Percentiles rank a stretch among this genome's conserved stretches.
Conservation (phyloP, 2,329 filamentous ascomycete species). For the Curvularia sp. region DNA sequence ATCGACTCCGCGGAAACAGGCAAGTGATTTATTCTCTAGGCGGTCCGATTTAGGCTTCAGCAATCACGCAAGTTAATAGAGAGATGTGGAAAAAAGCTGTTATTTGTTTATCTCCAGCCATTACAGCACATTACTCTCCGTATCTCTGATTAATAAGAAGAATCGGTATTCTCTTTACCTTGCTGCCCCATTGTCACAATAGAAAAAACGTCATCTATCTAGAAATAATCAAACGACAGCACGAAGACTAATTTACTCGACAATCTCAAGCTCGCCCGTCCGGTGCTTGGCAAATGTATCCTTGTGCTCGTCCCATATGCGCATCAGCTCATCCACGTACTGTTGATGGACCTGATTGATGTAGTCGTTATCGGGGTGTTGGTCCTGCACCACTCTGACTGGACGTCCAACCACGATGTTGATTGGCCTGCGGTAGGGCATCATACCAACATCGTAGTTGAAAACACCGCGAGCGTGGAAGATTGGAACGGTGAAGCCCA, state of each 20-base stretch:
- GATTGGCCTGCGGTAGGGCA: conserved; percentile 88
- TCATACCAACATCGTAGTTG: conserved; percentile 95
- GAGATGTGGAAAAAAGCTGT: not conserved
- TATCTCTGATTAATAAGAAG: not conserved
- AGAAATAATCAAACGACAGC: not conserved
- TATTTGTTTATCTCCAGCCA: not conserved
- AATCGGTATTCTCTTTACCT: not conserved
- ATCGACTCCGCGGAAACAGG: too few species aligned
- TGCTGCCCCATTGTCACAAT: not conserved
- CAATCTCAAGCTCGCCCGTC: conserved; percentile 70
- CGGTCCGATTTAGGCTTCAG: not conserved
- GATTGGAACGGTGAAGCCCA: conserved; percentile 91
- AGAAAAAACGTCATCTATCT: not conserved
- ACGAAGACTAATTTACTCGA: conserved; percentile 55
- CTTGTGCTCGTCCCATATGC: conserved; percentile 79
- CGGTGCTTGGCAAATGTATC: conserved; percentile 72
- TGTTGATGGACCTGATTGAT: conserved; percentile 79
- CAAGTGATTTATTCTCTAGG: too few species aligned
- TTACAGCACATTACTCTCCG: not conserved
- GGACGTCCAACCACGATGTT: conserved; percentile 90
- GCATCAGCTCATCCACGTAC: conserved; percentile 77
- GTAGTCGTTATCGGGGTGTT: conserved; percentile 73
- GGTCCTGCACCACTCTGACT: conserved; percentile 70
- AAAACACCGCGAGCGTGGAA: conserved; percentile 92
- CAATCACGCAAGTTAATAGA: not conserved